Evolutionary conservation across 306 rosid species (phyloP), one percentile per base, ranked within the genome.

Genomic region (Prunus padus): DNA sequence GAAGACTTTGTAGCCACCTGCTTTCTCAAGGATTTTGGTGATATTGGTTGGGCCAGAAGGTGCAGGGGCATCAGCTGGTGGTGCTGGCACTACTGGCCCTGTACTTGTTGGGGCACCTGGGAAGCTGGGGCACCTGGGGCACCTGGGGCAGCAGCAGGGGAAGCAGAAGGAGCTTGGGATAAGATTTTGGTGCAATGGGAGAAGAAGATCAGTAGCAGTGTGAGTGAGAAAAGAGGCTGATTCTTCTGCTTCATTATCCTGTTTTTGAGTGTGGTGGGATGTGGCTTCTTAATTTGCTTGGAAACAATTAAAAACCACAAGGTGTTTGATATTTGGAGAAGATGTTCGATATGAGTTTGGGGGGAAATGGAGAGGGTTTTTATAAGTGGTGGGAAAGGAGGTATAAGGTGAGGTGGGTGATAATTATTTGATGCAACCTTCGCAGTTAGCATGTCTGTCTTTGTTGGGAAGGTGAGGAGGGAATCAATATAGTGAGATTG

Each of bases 11-110:
- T 84, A 91, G 33, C 83, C 79, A 23, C 92, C 83, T 8, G 86
- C 89, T n/a, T 88, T 91, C 68, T 82, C 82, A 8, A 91, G 92
- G 72, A 91, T 88, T 45, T 72, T 85, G 78, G 79, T 66, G 52
- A 87, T 86, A 56, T 81, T 81, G 16, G 88, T 84, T 23, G 92
- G 88, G 65, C 85, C 83, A 0, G 54, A 40, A 44, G 85, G 81
- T 2, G 90, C 81, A 0, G 89, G 88, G 51, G 89, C 65, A 8
- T 55, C 28, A 13, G 81, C 76, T 1, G 84, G 28, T 13, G 52
- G 31, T 0, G 84, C 76, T 13, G 84, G 70, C 1, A 78, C 40
- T 0, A 51, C 44, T 19, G 67, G 12, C 56, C 30, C 65, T 20
- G 49, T 12, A 51, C 15, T 49, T 57, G 61, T 11, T 47, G 52